Base-by-base conservation (phyloP, 2,329 filamentous ascomycete genomes). In the Penicillium sp. region DNA sequence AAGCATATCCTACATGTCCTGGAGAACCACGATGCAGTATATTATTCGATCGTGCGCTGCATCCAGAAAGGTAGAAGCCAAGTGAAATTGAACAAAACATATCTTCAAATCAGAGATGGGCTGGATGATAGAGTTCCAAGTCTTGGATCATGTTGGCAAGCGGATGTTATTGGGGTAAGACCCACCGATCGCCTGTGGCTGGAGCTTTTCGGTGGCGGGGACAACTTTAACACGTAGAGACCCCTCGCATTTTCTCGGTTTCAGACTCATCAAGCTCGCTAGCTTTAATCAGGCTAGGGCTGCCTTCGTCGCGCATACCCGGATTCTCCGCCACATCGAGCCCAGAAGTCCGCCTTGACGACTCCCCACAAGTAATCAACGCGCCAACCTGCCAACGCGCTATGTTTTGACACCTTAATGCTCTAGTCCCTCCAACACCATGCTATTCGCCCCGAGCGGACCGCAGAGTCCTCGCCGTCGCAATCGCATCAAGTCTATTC, bases 391-490 rank as follows among this genome's bases (percentile, higher is more conserved):
- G 15, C 16, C 7, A 29, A 38, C 36, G 9, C 36, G 36, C 36
- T 9, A 39, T 39, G 36, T 4, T 39, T 16, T 39, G 36, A 39
- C 24, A 18, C 2, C 12, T 16, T 31, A 6, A 52, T 52, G 49
- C 23, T 38, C 28, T 31, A 47, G 23, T 23, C 23, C 33, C 26
- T 26, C 15, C 4, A 16, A 18, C 28, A 55, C 49, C 53, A 71
- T 71, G 69, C 49, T 70, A 36, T 70, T 70, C 60, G 67, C 66
- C 47, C 64, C 65, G 43, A 58, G 67, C 56, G 67, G 68, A 62
- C 62, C 63, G 5, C 63, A 69, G 42, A 66, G 65, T 45, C 68
- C 68, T 41, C 68, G 69, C 51, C 68, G 69, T 33, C 69, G 68
- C 55, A 70, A 58, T 58, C 61, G 63, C 23, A 60, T 68, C 48